Base-by-base conservation (phyloP, 2,329 filamentous ascomycete species). In the Plenodomus tracheiphilus region DNA sequence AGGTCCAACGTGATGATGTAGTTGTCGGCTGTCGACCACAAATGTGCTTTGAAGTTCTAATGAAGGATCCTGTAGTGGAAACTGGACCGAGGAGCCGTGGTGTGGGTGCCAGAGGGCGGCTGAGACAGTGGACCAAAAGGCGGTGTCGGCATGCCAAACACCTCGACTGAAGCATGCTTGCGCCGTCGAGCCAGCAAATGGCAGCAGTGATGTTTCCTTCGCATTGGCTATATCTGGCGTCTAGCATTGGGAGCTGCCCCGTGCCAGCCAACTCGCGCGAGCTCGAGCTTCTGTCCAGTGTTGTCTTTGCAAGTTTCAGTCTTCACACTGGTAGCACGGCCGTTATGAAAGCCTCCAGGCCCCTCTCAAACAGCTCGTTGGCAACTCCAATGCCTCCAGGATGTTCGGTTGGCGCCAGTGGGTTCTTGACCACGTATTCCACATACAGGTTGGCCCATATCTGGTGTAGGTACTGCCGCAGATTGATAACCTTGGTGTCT, bases 361-460 rank as follows among this genome's bases (percentile, higher is more conserved):
- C 84, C 46, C 80, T 74, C 64, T 86, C 84, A 59, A 86, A 86
- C 46, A 86, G 71, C 69, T 86, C 83, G 59, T 86, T 86, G 49
- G 83, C 80, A 32, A 86, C 83, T 2, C 84, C 84, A 25, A 84
- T 71, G 11, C 84, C 84, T 9, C 80, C 79, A 0, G 81, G 79
- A 66, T 86, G 83, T 62, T 86, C 84, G 1, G 78, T 73, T 0
- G 84, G 84, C 30, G 82, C 81, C 17, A 86, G 73, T 2, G 84
- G 84, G 52, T 84, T 86, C 66, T 86, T 86, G 42, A 86, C 82
- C 22, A 86, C 84, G 66, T 94, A 99, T 77, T 99, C 94, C 16
- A 99, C 93, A 77, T 94, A 99, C 19, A 97, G 83, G 71, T 96
- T 97, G 49, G 97, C 95, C 74, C 97, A 99, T 55, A 99, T 97